Base-by-base conservation (phyloP, 768 basidiomycete species). In the Symmetrospora coprosmae region DNA sequence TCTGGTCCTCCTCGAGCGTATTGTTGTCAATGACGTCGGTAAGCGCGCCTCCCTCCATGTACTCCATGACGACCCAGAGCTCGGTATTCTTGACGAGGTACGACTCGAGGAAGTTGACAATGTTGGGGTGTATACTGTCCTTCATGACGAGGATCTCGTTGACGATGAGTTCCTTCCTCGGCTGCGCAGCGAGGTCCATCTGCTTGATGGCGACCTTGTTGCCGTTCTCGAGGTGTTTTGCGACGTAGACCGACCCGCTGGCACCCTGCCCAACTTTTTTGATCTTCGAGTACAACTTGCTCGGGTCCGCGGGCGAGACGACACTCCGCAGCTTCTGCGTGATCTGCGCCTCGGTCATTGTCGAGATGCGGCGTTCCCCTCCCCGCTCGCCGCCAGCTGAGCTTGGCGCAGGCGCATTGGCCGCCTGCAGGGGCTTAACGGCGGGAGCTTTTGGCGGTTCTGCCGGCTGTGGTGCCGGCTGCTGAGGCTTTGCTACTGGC, bases 141-240 rank as follows among this genome's bases (percentile, higher is more conserved):
- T 91, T 86, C 94, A 99, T 97, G 70, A 97, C 94, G 65, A 99
- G 81, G 66, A 97, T 97, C 74, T 99, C 94, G 74, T 99, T 97
- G 76, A 99, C 97, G 76, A 99, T 97, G 72, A 97, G 90, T 75
- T 99, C 92, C 74, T 97, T 99, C 63, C 92, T 78, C 19, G 91
- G 69, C 41, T 70, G 73, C 86, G 89, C 62, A 82, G 81, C 90
- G 63, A 97, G 83, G 73, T 97, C 88, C 76, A 99, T 96, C 73
- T 97, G 66, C 48, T 99, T 99, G 76, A 97, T 84, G 17, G 91
- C 94, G 34, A 99, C 88, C 51, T 89, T 78, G 53, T 86, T 84
- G 17, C 87, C 86, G 0, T 86, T 83, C 1, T 84, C 79, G 50
- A 86, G 92, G 6, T 83, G 85, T 76, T 94, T 96, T 9, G 94